Conservation (phyloP, 306 rosid genomes). For the Gillenia trifoliata region DNA sequence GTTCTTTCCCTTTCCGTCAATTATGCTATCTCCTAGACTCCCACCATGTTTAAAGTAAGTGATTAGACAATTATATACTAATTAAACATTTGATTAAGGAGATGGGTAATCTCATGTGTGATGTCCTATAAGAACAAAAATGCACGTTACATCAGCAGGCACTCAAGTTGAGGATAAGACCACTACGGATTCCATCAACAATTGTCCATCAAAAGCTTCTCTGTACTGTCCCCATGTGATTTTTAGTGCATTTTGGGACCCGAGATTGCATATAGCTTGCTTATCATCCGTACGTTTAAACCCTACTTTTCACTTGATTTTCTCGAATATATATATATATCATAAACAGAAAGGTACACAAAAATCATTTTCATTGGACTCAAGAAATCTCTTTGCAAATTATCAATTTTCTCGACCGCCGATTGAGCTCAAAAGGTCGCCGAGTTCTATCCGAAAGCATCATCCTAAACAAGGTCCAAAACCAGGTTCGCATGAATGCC, state of each 20-base stretch:
- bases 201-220: constrained; percentile 8
- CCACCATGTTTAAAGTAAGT: neutral
- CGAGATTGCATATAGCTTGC: neutral
- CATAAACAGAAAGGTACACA: no score
- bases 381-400: no score
- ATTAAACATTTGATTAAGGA: neutral
- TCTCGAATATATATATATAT: neutral
- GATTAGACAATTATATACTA: neutral
- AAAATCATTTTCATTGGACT: no score
- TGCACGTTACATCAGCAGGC: neutral
- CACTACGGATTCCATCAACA: constrained; percentile 21
- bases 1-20: neutral
- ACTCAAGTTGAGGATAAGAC: constrained; percentile 13
- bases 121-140: neutral
- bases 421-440: no score
- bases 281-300: constrained; percentile 22
- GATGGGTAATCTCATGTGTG: neutral
- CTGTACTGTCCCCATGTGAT: constrained; percentile 18
- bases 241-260: constrained; percentile 10
- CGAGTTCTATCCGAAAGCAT: no score
- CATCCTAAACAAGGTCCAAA: no score
- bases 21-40: neutral
- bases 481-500: no score
- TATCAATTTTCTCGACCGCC: no score
- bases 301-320: constrained; percentile 10